A percentile compares a stretch with the other conserved stretches of the same genome.
Evolutionary conservation across 2,329 filamentous ascomycete species (phyloP).

Genomic region (Calonectria fujianensis): DNA sequence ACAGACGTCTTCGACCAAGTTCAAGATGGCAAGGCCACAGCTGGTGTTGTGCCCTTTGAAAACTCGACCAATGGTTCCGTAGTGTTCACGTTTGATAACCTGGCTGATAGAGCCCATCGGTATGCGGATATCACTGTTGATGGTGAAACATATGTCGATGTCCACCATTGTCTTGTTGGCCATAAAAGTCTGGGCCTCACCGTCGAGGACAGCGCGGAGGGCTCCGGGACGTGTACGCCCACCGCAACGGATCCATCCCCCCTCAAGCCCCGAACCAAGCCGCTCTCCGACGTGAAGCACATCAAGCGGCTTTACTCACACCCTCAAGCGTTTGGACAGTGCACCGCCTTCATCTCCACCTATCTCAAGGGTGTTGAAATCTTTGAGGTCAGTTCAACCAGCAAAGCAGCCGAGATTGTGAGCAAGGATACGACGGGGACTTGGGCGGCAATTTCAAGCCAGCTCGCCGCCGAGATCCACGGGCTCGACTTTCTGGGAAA

Average conservation of each 20-base stretch:
- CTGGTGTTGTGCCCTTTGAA: slow-evolving; percentile 94
- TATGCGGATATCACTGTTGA: slow-evolving; percentile 84
- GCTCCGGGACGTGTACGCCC: slow-evolving; percentile 70
- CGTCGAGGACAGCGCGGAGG: slow-evolving; percentile 56
- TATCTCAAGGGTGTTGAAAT: slow-evolving; percentile 85
- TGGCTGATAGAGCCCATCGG: slow-evolving; percentile 81
- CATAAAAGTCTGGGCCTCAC: slow-evolving; percentile 54
- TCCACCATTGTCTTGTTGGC: slow-evolving; percentile 91
- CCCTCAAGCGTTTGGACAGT: slow-evolving; percentile 96
- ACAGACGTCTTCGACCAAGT: slow-evolving; percentile 87
- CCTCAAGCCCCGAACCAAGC: slow-evolving; percentile 66
- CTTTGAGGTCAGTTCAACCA: slow-evolving; percentile 90
- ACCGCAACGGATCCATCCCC: slow-evolving; percentile 67
- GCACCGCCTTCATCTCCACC: slow-evolving; percentile 81
- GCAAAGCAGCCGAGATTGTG: slow-evolving; percentile 87
- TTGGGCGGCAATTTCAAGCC: slow-evolving; percentile 86
- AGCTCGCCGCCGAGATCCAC: slow-evolving; percentile 81
- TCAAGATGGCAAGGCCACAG: slow-evolving; percentile 77
- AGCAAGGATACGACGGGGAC: slow-evolving; percentile 74
- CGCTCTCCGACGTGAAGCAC: slow-evolving; percentile 72
- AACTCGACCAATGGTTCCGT: slow-evolving; percentile 97
- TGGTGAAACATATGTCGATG: slow-evolving; percentile 89
- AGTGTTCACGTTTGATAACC: slow-evolving; percentile 90
- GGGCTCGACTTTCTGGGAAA: slow-evolving; percentile 81
- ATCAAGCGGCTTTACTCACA: slow-evolving; percentile 91